Evolutionary conservation across 75 land plant genomes (phyloP).

Genomic region (Cryptomeria japonica): DNA sequence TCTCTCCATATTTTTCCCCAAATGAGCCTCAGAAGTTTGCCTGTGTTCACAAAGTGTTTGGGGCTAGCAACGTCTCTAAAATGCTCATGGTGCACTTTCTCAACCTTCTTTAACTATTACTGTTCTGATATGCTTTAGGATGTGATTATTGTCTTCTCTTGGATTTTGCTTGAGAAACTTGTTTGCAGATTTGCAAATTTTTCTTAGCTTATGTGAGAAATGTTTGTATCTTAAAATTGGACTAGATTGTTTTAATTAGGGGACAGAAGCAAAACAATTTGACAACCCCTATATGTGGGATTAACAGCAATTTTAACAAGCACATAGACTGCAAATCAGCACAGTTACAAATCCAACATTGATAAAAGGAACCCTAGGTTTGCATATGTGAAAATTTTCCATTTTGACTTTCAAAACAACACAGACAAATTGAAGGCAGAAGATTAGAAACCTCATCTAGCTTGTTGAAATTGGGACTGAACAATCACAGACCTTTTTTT

Average conservation of each 20-base stretch:
- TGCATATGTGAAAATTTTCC: not conserved
- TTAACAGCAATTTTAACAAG: not conserved
- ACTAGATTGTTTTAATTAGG: not conserved
- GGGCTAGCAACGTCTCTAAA: constrained; percentile 41
- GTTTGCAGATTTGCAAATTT: not conserved
- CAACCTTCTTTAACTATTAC: not conserved
- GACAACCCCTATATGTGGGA: too few relatives aligned
- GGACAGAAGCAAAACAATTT: not conserved
- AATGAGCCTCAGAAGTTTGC: constrained; percentile 39
- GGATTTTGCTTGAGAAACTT: not conserved
- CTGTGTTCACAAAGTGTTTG: constrained; percentile 30
- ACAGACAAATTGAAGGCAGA: too few relatives aligned
- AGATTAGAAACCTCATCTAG: too few relatives aligned
- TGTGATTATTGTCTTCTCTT: not conserved
- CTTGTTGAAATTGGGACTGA: not conserved
- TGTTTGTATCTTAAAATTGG: not conserved
- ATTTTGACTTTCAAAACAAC: too few relatives aligned
- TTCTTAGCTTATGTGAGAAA: not conserved
- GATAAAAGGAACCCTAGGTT: not conserved
- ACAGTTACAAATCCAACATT: too few relatives aligned
- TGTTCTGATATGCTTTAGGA: not conserved
- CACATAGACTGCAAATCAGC: not conserved
- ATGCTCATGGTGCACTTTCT: constrained; percentile 26
- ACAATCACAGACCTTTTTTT: not conserved
- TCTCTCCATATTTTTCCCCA: constrained; percentile 36